Conservation (phyloP, 1,139 yeast genomes). For the Saccharomyces hybrid region DNA sequence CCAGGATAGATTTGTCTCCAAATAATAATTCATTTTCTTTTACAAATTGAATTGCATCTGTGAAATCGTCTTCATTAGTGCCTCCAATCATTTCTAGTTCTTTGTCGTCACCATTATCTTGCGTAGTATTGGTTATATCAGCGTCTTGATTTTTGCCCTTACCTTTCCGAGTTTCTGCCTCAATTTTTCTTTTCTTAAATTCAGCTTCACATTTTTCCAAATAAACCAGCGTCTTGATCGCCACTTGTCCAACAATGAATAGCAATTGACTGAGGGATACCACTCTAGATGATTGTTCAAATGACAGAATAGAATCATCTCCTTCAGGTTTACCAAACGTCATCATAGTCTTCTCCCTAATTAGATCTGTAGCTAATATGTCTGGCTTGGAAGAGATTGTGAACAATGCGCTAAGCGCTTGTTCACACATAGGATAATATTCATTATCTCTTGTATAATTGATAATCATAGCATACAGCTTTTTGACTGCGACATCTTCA, state of each 20-base stretch:
- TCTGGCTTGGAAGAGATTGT: conserved; percentile 48
- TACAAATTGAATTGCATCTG: conserved; percentile 76
- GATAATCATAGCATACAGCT: conserved; percentile 40
- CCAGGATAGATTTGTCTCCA: conserved; percentile 65
- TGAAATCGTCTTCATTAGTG: conserved; percentile 88
- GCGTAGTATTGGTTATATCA: conserved; percentile 6
- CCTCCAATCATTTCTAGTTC: conserved; percentile 89
- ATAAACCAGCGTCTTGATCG: conserved; percentile 75
- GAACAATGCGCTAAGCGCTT: conserved; percentile 76
- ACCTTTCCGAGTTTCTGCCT: conserved; percentile 43
- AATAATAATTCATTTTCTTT: conserved; percentile 77
- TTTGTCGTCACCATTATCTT: conserved; percentile 39
- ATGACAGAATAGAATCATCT: conserved; percentile 13
- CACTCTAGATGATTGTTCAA: conserved; percentile 32
- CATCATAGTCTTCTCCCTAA: conserved; percentile 47
- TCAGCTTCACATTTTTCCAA: conserved; percentile 77
- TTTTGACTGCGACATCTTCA: conserved; percentile 55
- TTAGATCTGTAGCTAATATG: conserved; percentile 51
- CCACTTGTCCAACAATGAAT: conserved; percentile 85
- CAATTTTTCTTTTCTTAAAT: conserved; percentile 75
- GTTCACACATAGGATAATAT: conserved; percentile 89
- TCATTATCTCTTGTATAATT: conserved; percentile 50
- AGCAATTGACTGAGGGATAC: conserved; percentile 65
- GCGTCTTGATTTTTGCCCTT: conserved; percentile 31
- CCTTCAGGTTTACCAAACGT: conserved; percentile 37